Evolutionary conservation across 2,329 filamentous ascomycete genomes (phyloP).

Genomic region (Cytospora leucostoma): DNA sequence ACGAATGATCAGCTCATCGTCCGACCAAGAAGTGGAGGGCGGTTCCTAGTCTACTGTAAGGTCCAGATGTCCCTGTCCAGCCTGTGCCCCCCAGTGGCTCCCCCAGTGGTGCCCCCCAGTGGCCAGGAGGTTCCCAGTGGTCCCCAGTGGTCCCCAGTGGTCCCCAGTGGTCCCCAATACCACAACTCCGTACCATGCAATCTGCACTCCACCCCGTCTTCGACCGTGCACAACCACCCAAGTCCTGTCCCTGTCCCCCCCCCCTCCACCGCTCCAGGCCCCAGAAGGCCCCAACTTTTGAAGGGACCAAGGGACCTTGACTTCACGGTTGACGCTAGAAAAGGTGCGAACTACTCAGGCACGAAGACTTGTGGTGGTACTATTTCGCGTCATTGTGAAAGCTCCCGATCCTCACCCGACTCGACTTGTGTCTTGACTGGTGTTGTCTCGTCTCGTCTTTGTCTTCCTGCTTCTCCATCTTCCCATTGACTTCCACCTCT

Average conservation of each 20-base stretch:
- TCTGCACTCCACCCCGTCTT: slow-evolving; percentile 1
- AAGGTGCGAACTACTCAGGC: not conserved
- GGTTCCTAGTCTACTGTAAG: slow-evolving; percentile 1
- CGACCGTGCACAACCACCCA: not conserved
- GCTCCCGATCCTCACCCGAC: no score
- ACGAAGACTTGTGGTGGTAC: not conserved
- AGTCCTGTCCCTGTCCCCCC: not conserved
- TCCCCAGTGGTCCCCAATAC: no score
- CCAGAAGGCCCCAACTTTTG: not conserved
- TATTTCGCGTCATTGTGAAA: no score
- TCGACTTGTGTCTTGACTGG: no score
- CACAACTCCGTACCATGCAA: not conserved
- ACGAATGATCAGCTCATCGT: slow-evolving; percentile 7
- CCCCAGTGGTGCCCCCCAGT: not conserved
- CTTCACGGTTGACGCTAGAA: slow-evolving; percentile 1
- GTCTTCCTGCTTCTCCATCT: no score
- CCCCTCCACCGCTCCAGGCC: not conserved
- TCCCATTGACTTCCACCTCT: no score
- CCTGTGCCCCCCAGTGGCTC: no score
- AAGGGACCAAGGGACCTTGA: not conserved
- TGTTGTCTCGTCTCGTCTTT: no score
- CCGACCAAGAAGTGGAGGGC: not conserved
- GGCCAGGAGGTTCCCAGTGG: not conserved
- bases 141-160: no score
- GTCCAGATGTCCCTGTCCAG: not conserved